Evolutionary conservation across 805 yeast species (phyloP).

Genomic region (Barnettozyma botsteinii): DNA sequence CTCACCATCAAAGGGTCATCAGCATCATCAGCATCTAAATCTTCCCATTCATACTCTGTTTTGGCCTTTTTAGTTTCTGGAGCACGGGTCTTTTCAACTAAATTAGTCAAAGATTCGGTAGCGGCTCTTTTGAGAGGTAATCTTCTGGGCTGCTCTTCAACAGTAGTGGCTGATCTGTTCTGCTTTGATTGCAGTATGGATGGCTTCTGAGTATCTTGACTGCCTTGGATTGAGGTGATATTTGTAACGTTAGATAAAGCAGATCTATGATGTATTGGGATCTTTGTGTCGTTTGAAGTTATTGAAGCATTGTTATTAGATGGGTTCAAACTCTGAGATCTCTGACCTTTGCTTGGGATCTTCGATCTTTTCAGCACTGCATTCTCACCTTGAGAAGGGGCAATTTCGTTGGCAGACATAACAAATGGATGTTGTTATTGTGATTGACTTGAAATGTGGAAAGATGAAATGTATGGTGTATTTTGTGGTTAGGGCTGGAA

Average conservation of each 20-base stretch:
- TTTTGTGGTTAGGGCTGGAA: background rate
- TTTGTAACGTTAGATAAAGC: constrained; percentile 24
- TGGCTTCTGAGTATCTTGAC: constrained; percentile 1
- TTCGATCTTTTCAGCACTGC: constrained; percentile 14
- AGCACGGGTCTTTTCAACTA: constrained; percentile 2
- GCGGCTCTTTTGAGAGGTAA: constrained; percentile 46
- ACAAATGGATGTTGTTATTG: too few relatives aligned
- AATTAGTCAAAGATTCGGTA: constrained; percentile 40
- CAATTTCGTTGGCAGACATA: constrained; percentile 14
- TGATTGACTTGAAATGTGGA: too few relatives aligned
- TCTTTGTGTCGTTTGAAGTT: too few relatives aligned
- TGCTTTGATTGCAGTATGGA: constrained; percentile 3
- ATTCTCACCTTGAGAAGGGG: constrained; percentile 19
- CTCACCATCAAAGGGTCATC: constrained; percentile 84
- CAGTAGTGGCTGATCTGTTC: background rate
- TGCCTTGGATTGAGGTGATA: constrained; percentile 21
- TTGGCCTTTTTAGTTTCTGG: constrained; percentile 15
- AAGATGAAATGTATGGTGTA: background rate
- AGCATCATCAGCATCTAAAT: constrained; percentile 61
- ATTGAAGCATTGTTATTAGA: constrained; percentile 1
- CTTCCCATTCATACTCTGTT: constrained; percentile 29
- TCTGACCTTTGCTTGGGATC: constrained; percentile 1
- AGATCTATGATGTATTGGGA: too few relatives aligned
- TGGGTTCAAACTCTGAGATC: too few relatives aligned
- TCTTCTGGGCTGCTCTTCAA: constrained; percentile 10